phyloP scores from a whole-genome alignment of 192 early-diverging fungal species.

The Coemansia sp. region DNA sequence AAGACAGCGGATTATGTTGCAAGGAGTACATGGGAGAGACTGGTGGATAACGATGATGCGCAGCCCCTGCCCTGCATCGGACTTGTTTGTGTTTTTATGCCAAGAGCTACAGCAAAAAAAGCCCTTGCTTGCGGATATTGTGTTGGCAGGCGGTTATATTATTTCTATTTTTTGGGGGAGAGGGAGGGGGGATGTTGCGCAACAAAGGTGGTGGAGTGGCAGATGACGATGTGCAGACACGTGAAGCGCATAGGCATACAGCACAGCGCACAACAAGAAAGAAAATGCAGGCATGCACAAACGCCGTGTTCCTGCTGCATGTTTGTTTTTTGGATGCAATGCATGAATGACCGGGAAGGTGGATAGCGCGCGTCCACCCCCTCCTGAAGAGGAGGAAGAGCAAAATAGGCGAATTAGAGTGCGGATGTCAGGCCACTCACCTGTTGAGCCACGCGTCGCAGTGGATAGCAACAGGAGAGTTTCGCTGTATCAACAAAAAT shows the following conservation, averaged over 20 bases:
- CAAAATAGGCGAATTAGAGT: neutral
- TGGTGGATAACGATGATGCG: no score
- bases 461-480: neutral
- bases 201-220: slow-evolving; percentile 3
- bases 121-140: neutral
- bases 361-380: neutral
- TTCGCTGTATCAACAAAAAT: no score
- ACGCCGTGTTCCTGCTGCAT: neutral
- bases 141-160: neutral
- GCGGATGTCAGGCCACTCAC: neutral
- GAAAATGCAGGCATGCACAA: slow-evolving; percentile 3
- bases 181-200: neutral
- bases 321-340: neutral
- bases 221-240: slow-evolving; percentile 7
- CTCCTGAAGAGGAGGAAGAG: neutral
- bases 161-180: neutral
- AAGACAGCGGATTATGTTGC: no score
- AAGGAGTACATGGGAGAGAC: no score
- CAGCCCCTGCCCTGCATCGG: no score
- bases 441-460: no score
- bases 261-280: neutral
- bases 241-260: slow-evolving; percentile 12
- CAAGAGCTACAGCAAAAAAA: neutral
- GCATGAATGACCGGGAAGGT: neutral
- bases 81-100: neutral